Base-by-base conservation (phyloP, 2,329 filamentous ascomycete genomes). In the Pezicula neosporulosa region DNA sequence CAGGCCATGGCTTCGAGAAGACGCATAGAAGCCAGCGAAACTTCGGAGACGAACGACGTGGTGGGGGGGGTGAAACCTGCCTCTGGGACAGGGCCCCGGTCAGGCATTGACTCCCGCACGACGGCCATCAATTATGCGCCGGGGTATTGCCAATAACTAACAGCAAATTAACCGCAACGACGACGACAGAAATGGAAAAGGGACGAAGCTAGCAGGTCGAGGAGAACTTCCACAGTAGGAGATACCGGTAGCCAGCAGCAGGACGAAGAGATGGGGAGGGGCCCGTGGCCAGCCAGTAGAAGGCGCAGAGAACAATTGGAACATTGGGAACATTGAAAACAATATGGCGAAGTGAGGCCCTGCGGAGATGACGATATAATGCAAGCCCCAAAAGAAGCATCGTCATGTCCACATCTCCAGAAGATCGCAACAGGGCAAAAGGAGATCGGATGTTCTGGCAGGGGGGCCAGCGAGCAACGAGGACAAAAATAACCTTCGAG, bases 1-100 rank as follows among this genome's bases (percentile, higher is more conserved):
- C 54, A 55, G 48, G 50, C 52, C 57, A 60, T 57, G 48, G 54
- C 51, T 48, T 57, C 50, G 59, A 48, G 58, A 60, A 60, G 49
- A 48, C 53, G 58, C 49, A 61, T 61, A 51, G 60, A 63, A 63
- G 59, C 45, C 50, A 58, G 44, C 58, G 47, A 61, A 57, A 60
- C 58, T 49, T 44, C 47, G 44, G 51, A 45, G 43, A 48, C 21
- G 42, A 36, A 38, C 35, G 49, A 15, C 16, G 54, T 54, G 44
- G 50, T 50, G 53, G 54, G 5, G 39, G 13, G 30, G 44, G 28
- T 44, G 42, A 44, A 44, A 44, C 42, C 42, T 30, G 42, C 42
- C 42, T 39, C 19, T 21, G 37, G 19, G 37, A 39, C 37, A 33
- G 30, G 30, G 30, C 30, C 30, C 30, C 12, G 30, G 42, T 19